Percentiles rank a stretch among this genome's conserved stretches.
phyloP scores from a whole-genome alignment of 2,329 filamentous ascomycete genomes.

The Fusarium poae region DNA sequence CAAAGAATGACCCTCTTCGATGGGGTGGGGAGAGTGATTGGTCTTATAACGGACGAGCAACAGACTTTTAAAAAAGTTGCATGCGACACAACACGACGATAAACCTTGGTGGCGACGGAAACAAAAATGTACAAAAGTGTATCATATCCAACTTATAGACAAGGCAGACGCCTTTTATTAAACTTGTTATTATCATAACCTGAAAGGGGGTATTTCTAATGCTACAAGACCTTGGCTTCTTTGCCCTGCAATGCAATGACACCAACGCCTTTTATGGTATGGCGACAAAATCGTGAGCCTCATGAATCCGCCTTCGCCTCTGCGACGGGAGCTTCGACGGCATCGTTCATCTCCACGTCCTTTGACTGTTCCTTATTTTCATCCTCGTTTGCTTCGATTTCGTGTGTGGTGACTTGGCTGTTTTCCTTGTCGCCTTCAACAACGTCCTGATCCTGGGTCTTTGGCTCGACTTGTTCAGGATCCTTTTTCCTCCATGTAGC shows the following conservation, averaged over 20 bases:
- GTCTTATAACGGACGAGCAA: constrained; percentile 95
- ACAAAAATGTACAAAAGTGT: constrained; percentile 31
- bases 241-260: constrained; percentile 42
- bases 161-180: constrained; percentile 33
- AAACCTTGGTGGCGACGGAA: background rate
- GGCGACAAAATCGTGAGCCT: constrained; percentile 25
- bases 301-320: constrained; percentile 37
- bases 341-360: constrained; percentile 54
- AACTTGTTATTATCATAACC: constrained; percentile 39
- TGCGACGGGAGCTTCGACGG: constrained; percentile 22
- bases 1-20: constrained; percentile 94
- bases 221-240: constrained; percentile 41
- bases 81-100: background rate
- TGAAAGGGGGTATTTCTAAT: constrained; percentile 48
- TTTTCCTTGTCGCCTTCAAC: constrained; percentile 65
- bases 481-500: constrained; percentile 54
- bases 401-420: constrained; percentile 41
- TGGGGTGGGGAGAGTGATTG: constrained; percentile 85
- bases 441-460: constrained; percentile 50
- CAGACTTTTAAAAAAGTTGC: constrained; percentile 75
- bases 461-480: constrained; percentile 39
- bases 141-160: constrained; percentile 34
- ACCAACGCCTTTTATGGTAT: constrained; percentile 43
- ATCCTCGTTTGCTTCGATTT: constrained; percentile 14
- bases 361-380: constrained; percentile 34